Conservation (phyloP, 345 rosid species). For the Melastoma malabathricum region DNA sequence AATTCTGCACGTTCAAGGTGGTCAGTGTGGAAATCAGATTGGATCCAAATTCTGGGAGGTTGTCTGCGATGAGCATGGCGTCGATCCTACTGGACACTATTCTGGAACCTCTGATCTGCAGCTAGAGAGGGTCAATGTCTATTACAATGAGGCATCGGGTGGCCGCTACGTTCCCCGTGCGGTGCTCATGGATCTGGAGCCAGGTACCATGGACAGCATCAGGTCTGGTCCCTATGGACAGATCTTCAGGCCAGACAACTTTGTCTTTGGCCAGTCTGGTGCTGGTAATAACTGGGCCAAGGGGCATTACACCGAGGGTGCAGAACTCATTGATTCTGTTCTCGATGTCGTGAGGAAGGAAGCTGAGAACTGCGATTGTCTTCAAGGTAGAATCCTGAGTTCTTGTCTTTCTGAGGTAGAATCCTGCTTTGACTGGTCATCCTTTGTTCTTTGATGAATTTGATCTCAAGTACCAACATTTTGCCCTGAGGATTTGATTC, state of each 20-base stretch:
- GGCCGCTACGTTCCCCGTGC: conserved; percentile 25
- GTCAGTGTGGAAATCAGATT: conserved; percentile 34
- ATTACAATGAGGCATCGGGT: conserved; percentile 23
- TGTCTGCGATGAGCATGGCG: conserved; percentile 22
- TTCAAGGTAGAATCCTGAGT: conserved; percentile 19
- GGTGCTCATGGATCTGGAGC: conserved; percentile 26
- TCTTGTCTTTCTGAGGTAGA: conserved; percentile 1
- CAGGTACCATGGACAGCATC: conserved; percentile 27
- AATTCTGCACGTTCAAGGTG: conserved; percentile 40
- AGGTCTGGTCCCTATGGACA: conserved; percentile 18
- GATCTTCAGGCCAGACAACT: conserved; percentile 18
- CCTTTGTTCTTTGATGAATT: too few species aligned
- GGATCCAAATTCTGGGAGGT: conserved; percentile 24
- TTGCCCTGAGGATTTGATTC: too few species aligned
- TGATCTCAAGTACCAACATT: too few species aligned
- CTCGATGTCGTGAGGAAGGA: conserved; percentile 27
- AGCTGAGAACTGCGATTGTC: conserved; percentile 26
- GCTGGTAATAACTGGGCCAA: conserved; percentile 25
- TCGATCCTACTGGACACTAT: conserved; percentile 20
- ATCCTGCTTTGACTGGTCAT: too few species aligned
- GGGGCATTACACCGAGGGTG: conserved; percentile 24
- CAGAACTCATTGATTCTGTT: conserved; percentile 22
- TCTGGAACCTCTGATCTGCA: conserved; percentile 18
- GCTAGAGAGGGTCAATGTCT: conserved; percentile 22
- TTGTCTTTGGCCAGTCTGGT: conserved; percentile 22